These are phyloP conservation scores for Glutinoglossum americanum DNA, from an alignment of 495 filamentous ascomycete species.

Conservation along the genomic window DNA sequence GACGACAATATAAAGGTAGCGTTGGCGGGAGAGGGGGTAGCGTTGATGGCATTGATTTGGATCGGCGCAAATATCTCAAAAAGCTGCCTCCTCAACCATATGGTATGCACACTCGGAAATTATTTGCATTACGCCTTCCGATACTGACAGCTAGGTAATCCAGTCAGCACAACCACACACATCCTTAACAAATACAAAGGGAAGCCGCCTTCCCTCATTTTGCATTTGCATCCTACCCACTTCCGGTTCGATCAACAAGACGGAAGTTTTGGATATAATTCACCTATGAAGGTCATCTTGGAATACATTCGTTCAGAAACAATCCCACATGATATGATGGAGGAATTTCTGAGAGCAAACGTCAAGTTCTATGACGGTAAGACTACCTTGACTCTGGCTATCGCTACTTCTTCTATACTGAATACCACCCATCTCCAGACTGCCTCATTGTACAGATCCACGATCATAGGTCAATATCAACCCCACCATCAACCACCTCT, in stretches of 20 bases:
- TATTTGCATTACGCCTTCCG: not conserved
- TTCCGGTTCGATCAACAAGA: conserved; percentile 92
- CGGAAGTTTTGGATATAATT: conserved; percentile 73
- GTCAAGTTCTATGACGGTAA: conserved; percentile 82
- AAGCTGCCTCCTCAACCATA: conserved; percentile 25
- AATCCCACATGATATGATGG: conserved; percentile 53
- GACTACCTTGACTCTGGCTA: conserved; percentile 1
- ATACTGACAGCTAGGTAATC: not conserved
- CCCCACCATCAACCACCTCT: conserved; percentile 26
- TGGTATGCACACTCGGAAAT: conserved; percentile 16
- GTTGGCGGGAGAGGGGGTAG: conserved; percentile 17
- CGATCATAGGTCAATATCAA: conserved; percentile 51
- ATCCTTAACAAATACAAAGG: conserved; percentile 69
- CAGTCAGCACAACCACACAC: conserved; percentile 47
- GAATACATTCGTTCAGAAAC: conserved; percentile 49
- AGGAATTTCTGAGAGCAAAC: conserved; percentile 38
- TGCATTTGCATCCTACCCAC: conserved; percentile 67
- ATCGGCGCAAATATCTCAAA: not conserved
- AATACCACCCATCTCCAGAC: conserved; percentile 20
- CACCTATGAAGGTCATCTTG: conserved; percentile 68
- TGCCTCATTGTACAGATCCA: conserved; percentile 85
- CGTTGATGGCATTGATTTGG: conserved; percentile 10
- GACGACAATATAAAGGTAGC: conserved; percentile 11
- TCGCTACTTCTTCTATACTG: conserved; percentile 4
- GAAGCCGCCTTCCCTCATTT: conserved; percentile 52